Evolutionary conservation across 2,329 filamentous ascomycete species (phyloP).

Genomic region (Colletotrichum navitas): DNA sequence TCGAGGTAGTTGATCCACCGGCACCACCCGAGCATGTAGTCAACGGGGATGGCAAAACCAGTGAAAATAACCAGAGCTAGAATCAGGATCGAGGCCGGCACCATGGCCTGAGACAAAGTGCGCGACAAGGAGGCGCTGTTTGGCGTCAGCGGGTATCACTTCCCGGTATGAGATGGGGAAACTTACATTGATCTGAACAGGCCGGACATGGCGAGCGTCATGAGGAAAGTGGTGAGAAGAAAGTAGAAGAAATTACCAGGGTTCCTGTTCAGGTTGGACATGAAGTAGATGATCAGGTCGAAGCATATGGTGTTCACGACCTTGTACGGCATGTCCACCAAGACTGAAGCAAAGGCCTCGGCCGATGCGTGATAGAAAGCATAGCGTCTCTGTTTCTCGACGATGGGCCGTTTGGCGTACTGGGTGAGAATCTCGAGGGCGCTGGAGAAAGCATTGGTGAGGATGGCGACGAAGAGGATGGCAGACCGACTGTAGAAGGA

Average conservation of each 20-base stretch:
- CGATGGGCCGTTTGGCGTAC: slow-evolving; percentile 46
- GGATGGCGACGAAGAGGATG: slow-evolving; percentile 65
- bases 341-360: slow-evolving; percentile 36
- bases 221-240: slow-evolving; percentile 60
- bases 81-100: slow-evolving; percentile 64
- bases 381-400: slow-evolving; percentile 48
- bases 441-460: slow-evolving; percentile 63
- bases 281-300: slow-evolving; percentile 74
- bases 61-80: slow-evolving; percentile 69
- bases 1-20: slow-evolving; percentile 71
- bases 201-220: slow-evolving; percentile 55
- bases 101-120: slow-evolving; percentile 65
- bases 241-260: slow-evolving; percentile 67
- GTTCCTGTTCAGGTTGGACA: slow-evolving; percentile 70
- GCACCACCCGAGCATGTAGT: slow-evolving; percentile 55
- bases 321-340: slow-evolving; percentile 48
- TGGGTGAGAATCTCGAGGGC: slow-evolving; percentile 49
- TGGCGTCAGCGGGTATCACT: neutral
- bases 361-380: slow-evolving; percentile 51
- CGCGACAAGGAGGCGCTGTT: slow-evolving; percentile 58
- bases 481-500: slow-evolving; percentile 62
- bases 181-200: slow-evolving; percentile 60
- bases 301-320: slow-evolving; percentile 65
- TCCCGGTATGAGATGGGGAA: too few relatives aligned
- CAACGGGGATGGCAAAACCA: slow-evolving; percentile 61